Conservation (phyloP, 805 yeast species). For the Zygotorulaspora danielsina region DNA sequence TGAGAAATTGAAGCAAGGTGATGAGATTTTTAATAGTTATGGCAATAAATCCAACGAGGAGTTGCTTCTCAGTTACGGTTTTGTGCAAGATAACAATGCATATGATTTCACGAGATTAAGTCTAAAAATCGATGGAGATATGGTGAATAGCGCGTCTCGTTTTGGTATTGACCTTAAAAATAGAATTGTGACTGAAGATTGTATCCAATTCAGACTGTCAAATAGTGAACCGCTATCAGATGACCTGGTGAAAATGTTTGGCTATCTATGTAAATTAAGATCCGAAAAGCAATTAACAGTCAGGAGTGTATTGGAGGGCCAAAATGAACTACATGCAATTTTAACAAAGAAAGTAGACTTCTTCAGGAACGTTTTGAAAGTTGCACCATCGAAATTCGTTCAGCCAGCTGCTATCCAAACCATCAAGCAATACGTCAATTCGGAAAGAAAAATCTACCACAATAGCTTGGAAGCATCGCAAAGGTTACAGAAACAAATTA, state of each 20-base stretch:
- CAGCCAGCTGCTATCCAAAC: slow-evolving; percentile 27
- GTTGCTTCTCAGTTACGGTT: slow-evolving; percentile 76
- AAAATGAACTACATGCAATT: slow-evolving; percentile 49
- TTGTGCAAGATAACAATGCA: slow-evolving; percentile 52
- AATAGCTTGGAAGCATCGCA: slow-evolving; percentile 39
- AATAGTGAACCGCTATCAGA: slow-evolving; percentile 38
- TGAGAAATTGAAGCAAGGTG: slow-evolving; percentile 32
- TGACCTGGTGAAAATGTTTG: slow-evolving; percentile 50
- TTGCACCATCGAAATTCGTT: slow-evolving; percentile 21
- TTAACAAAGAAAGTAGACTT: slow-evolving; percentile 46
- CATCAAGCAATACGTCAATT: slow-evolving; percentile 44
- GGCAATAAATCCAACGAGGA: slow-evolving; percentile 89
- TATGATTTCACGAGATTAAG: slow-evolving; percentile 59
- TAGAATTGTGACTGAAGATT: slow-evolving; percentile 28
- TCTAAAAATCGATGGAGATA: slow-evolving; percentile 44
- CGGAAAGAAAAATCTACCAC: slow-evolving; percentile 48
- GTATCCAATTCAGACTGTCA: slow-evolving; percentile 42
- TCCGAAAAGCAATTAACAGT: slow-evolving; percentile 47
- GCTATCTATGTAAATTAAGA: slow-evolving; percentile 45
- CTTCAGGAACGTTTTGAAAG: slow-evolving; percentile 35
- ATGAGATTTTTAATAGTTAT: slow-evolving; percentile 72
- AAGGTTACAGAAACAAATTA: slow-evolving; percentile 34
- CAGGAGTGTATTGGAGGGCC: slow-evolving; percentile 59
- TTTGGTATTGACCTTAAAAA: slow-evolving; percentile 41
- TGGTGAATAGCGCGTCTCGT: slow-evolving; percentile 32